These are phyloP conservation scores for Kodamaea lidongshanica DNA, from an alignment of 805 yeast genomes.

Conservation along the genomic window DNA sequence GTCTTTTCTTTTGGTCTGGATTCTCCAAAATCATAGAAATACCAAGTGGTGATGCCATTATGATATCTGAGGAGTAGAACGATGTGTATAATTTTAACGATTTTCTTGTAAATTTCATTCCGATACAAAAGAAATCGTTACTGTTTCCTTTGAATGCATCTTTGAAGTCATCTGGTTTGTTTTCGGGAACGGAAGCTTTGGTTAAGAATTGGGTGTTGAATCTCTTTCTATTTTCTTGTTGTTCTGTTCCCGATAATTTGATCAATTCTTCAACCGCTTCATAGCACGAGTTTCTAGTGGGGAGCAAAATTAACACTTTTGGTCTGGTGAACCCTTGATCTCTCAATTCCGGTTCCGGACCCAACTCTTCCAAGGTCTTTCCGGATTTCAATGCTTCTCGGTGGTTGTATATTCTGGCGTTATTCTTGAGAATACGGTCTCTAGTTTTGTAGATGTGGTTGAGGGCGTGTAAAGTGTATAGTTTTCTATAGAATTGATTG, in stretches of 20 bases:
- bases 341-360: conserved; percentile 54
- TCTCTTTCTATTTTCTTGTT: conserved; percentile 74
- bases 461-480: conserved; percentile 64
- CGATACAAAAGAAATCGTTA: conserved; percentile 85
- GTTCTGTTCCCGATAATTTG: conserved; percentile 58
- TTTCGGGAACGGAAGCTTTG: conserved; percentile 39
- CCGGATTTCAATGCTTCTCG: conserved; percentile 35
- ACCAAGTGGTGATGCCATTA: conserved; percentile 90
- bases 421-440: conserved; percentile 76
- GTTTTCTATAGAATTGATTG: conserved; percentile 51
- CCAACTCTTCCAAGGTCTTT: conserved; percentile 30
- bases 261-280: conserved; percentile 60
- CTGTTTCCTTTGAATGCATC: conserved; percentile 80
- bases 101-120: conserved; percentile 86
- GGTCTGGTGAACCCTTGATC: conserved; percentile 98
- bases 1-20: conserved; percentile 47
- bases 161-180: conserved; percentile 80
- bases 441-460: conserved; percentile 86
- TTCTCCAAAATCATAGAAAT: conserved; percentile 67
- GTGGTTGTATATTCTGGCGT: conserved; percentile 44
- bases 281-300: conserved; percentile 76
- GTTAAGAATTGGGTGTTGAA: conserved; percentile 66
- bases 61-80: conserved; percentile 77
- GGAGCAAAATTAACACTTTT: conserved; percentile 72
- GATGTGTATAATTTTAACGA: conserved; percentile 77